Conservation (phyloP, 306 rosid genomes). For the Citrullus colocynthis region DNA sequence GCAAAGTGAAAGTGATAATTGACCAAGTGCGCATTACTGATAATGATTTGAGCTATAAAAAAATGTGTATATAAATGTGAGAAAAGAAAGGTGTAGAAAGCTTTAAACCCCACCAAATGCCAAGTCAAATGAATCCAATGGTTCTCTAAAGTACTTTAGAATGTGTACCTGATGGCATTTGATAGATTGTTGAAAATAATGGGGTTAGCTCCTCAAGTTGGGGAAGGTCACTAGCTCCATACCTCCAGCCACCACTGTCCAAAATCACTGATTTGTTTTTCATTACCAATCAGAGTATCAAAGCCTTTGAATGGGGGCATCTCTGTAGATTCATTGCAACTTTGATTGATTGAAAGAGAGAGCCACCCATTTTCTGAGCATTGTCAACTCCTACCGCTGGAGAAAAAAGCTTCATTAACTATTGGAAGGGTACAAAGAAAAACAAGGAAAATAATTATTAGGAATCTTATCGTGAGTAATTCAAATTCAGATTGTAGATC, state of each 20-base stretch:
- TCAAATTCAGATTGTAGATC: neutral
- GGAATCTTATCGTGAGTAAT: neutral
- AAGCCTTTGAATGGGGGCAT: neutral
- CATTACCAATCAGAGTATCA: neutral
- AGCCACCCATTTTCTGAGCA: neutral
- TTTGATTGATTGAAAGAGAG: slow-evolving; percentile 8
- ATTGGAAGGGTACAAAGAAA: neutral
- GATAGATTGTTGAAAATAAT: slow-evolving; percentile 1
- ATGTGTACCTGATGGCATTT: slow-evolving; percentile 9
- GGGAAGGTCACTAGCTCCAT: slow-evolving; percentile 27
- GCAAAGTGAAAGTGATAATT: slow-evolving; percentile 7
- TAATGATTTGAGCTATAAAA: neutral
- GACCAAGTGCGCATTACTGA: slow-evolving; percentile 9
- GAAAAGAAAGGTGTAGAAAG: slow-evolving; percentile 29
- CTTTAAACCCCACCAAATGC: slow-evolving; percentile 40
- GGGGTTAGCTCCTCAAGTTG: slow-evolving; percentile 44
- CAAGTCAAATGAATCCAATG: slow-evolving; percentile 24
- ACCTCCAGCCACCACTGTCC: neutral
- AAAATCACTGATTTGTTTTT: neutral
- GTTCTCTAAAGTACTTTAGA: slow-evolving; percentile 4
- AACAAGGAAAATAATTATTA: neutral
- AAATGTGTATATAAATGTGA: neutral
- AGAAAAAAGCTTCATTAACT: neutral
- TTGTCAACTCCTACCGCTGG: neutral
- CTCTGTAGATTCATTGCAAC: neutral